Base-by-base conservation (phyloP, 106 monocot genomes). In the Chionographis japonica region DNA sequence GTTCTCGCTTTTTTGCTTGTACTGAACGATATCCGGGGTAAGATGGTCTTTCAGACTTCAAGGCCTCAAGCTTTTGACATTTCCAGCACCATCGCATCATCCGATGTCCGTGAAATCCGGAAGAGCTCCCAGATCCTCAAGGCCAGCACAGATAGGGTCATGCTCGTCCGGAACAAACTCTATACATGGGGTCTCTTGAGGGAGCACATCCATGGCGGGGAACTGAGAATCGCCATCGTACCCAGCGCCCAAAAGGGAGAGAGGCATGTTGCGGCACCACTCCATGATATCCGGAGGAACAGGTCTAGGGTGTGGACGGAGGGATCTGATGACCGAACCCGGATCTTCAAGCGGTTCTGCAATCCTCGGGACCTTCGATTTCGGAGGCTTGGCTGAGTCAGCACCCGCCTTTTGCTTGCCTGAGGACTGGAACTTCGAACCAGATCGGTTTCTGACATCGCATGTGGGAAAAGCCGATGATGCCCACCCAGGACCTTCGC, bases 401-500 rank as follows among this genome's bases (percentile, higher is more conserved):
- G 72, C 74, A 50, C 63, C 18, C n/a, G 70, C 36, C 41, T 79
- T 86, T 67, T 89, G 89, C 79, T 89, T 89, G 54, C 85, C 81
- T 52, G 71, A 65, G 61, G 37, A 58, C 36, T 77, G 81, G 12
- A 77, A 75, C 70, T 75, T 92, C 8, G 75, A 56, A 51, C 78
- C 67, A 38, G 72, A 40, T 54, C 81, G 77, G 7, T 52, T 51
- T 41, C 77, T 74, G 20, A 58, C 56, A 61, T 70, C 71, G 43
- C 58, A 68, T 9, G 68, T 66, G 6, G 81, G 78, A 73, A 93
- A 93, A 55, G 89, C 69, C 61, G 84, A 74, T 35, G 77, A 75
- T 63, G 89, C 86, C 93, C 93, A 89, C 19, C 62, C 67, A 14
- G 62, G 71, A 49, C 60, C 77, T 70, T 90, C 86, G 50, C 93